These are phyloP conservation scores for Pelargonium citronellum DNA, from an alignment of 441 rosid genomes.

Conservation along the genomic window DNA sequence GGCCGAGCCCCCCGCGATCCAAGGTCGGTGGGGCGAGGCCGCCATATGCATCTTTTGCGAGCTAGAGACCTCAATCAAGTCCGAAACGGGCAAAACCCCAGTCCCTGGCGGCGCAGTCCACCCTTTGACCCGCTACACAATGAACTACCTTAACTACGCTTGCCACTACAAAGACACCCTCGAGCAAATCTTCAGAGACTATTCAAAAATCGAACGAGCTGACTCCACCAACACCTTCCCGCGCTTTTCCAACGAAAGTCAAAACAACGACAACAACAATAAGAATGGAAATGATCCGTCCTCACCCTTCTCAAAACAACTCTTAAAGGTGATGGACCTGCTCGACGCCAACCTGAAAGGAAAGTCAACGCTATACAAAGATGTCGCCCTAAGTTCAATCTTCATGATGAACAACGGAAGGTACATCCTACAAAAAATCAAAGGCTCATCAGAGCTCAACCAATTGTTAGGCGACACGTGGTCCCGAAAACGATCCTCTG, in stretches of 20 bases:
- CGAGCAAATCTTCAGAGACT: slow-evolving; percentile 68
- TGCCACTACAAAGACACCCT: slow-evolving; percentile 76
- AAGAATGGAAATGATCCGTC: background rate
- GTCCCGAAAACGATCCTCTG: slow-evolving; percentile 62
- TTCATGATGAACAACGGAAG: slow-evolving; percentile 97
- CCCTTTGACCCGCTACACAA: slow-evolving; percentile 76
- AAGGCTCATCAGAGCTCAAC: slow-evolving; percentile 55
- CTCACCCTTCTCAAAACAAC: slow-evolving; percentile 42
- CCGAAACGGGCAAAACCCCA: slow-evolving; percentile 57
- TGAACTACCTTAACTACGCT: slow-evolving; percentile 71
- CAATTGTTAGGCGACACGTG: slow-evolving; percentile 55
- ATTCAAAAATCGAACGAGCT: slow-evolving; percentile 54
- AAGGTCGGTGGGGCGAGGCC: slow-evolving; percentile 62
- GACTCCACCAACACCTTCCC: slow-evolving; percentile 37
- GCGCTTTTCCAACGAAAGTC: slow-evolving; percentile 15
- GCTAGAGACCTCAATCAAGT: slow-evolving; percentile 64
- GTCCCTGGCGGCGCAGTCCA: slow-evolving; percentile 91
- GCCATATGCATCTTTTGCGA: slow-evolving; percentile 58
- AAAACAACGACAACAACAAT: background rate
- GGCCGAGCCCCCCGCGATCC: slow-evolving; percentile 42
- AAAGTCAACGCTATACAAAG: slow-evolving; percentile 65
- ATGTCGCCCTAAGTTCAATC: slow-evolving; percentile 50
- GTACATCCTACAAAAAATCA: slow-evolving; percentile 78
- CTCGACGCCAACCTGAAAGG: slow-evolving; percentile 52
- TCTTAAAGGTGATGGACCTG: slow-evolving; percentile 59